phyloP scores from a whole-genome alignment of 345 rosid genomes.

The Hypericum androsaemum region DNA sequence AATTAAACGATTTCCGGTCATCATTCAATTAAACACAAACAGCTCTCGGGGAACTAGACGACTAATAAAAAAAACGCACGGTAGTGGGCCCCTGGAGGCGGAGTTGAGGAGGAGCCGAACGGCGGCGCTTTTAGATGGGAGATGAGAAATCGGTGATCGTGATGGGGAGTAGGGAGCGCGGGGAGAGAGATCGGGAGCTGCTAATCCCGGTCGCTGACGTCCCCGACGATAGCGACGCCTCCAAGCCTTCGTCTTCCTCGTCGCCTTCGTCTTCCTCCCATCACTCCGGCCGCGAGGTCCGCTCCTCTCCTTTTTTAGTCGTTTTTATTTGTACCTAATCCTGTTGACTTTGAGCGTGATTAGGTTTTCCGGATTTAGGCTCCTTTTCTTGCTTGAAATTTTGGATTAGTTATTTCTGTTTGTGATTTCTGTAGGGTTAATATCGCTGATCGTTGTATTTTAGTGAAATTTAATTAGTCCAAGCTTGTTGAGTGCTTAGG shows the following conservation, averaged over 20 bases:
- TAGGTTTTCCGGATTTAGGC: too few species aligned
- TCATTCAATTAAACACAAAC: too few species aligned
- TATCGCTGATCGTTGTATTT: too few species aligned
- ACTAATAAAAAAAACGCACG: too few species aligned
- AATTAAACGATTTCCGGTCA: too few species aligned
- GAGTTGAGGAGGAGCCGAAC: too few species aligned
- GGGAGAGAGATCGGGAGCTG: slow-evolving; percentile 80
- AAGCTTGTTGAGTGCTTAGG: too few species aligned
- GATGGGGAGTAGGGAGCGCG: slow-evolving; percentile 41
- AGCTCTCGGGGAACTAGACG: too few species aligned
- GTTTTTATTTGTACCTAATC: not conserved
- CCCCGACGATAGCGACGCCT: slow-evolving; percentile 26
- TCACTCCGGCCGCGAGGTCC: slow-evolving; percentile 83
- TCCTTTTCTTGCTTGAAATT: not conserved
- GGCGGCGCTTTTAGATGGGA: slow-evolving; percentile 31
- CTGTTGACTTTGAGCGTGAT: not conserved
- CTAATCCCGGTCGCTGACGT: slow-evolving; percentile 71
- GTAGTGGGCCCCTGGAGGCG: too few species aligned
- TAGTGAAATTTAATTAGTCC: too few species aligned
- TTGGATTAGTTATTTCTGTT: too few species aligned
- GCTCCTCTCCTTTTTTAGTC: not conserved
- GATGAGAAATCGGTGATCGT: slow-evolving; percentile 65
- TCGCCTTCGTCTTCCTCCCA: slow-evolving; percentile 39
- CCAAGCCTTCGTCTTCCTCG: slow-evolving; percentile 64
- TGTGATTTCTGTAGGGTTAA: too few species aligned